Evolutionary conservation across 2,329 filamentous ascomycete genomes (phyloP), one percentile per base, ranked within the genome.

Genomic region (Talaromyces sp.): DNA sequence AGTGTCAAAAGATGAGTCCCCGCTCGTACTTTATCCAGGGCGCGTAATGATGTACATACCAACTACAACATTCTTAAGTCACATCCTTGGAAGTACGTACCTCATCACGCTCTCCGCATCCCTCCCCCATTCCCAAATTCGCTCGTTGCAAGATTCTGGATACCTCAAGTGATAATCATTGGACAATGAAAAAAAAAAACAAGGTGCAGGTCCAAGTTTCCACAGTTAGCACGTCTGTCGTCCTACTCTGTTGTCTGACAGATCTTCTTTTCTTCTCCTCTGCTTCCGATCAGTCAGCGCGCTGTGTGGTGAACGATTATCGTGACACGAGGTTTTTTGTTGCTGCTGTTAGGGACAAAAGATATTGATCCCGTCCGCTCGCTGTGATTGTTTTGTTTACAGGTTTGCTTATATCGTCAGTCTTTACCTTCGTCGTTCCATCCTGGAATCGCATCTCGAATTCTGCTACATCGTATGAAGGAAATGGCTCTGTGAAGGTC

Each of bases 311-410:
- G 45, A 25, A 45, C 53, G 39, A 59, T 31, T n/a, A 45, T 41
- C 41, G 39, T 48, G n/a, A 39, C 15, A 33, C 28, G 17, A 31
- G 11, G 15, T 10, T 48, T 11, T 48, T 35, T 6, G 9, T 37
- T 37, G 25, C 5, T 28, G 11, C 25, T 57, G 28, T 48, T 33
- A 35, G 50, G 56, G 51, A 50, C 43, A 58, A 54, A n/a, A 37
- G 19, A 17, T 21, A 31, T 45, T 55, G 19, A 39, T 55, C 51
- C 57, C 52, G 57, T 59, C 57, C 57, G n/a, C 33, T 59, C 57
- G 45, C 57, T 59, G 57, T 40, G 37, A 8, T 28, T 35, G 25
- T 35, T 46, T 46, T 53, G 37, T 53, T 53, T 22, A 21, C 40
- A 19, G 17, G 19, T 54, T 57, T 40, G 28, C 17, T 46, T 48